Evolutionary conservation across 352 stramenopile genomes (phyloP), one percentile per base, ranked within the genome.

Genomic region (Globisporangium paddicum): DNA sequence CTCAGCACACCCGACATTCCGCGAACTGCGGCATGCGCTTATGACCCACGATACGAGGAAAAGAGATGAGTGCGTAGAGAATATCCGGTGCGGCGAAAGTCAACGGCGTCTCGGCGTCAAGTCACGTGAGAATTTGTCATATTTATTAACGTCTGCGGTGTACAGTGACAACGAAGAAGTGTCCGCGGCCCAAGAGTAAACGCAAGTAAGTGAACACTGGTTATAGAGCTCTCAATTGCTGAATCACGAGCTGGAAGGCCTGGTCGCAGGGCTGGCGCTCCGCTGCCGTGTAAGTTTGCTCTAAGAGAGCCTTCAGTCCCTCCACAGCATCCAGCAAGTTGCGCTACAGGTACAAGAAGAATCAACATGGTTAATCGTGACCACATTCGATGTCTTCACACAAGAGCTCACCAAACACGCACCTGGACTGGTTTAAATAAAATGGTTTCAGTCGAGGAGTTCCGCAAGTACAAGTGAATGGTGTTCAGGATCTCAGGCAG

Each of bases 371-470:
- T 53, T 21, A 53, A 18, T n/a, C 18, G n/a, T n/a, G n/a, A n/a
- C n/a, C n/a, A n/a, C n/a, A n/a, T n/a, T n/a, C n/a, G n/a, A n/a
- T n/a, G n/a, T 5, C 2, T 32, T 3, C n/a, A 52, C 30, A 21
- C 25, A 38, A 23, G 14, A 51, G 18, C 19, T 55, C 45, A 47
- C 7, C 18, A n/a, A n/a, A 30, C 49, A 32, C 35, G 34, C 55
- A 92, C 85, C 76, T 93, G 79, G 4, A 95, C 77, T 8, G 85
- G 82, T 61, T 89, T 90, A 63, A 93, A 92, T 49, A 95, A 65
- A 30, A 95, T 93, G 42, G 69, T 73, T 61, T 95, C 85, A 5
- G 85, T 93, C 7, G 82, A 89, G 23, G 79, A 49, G 41, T 95
- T 92, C n/a, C 75, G 72, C 40, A 95, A 66, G 49, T 95, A 95